These are phyloP conservation scores for Clathrus columnatus DNA, from an alignment of 768 basidiomycete genomes.

Conservation along the genomic window DNA sequence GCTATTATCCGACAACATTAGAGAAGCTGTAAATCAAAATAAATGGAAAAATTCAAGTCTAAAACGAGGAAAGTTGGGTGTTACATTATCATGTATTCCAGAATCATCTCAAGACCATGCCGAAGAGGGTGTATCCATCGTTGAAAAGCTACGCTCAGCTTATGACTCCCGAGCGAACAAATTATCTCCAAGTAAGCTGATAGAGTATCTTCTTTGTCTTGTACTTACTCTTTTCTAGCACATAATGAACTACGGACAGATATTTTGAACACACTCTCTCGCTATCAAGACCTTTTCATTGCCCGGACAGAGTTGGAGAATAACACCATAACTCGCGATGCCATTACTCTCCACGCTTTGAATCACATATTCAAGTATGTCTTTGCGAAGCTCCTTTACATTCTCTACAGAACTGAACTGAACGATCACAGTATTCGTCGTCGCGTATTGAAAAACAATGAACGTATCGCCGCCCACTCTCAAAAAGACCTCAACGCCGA, in stretches of 20 bases:
- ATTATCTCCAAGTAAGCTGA: constrained; percentile 40
- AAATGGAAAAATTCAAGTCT: constrained; percentile 48
- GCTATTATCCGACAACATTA: constrained; percentile 21
- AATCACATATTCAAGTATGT: constrained; percentile 85
- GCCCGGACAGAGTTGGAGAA: constrained; percentile 57
- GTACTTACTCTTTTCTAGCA: constrained; percentile 26
- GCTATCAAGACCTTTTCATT: constrained; percentile 70
- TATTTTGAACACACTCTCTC: constrained; percentile 53
- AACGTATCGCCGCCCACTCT: constrained; percentile 67
- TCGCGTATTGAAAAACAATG: constrained; percentile 87
- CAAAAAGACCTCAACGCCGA: constrained; percentile 45
- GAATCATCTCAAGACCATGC: constrained; percentile 18
- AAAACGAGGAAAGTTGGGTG: constrained; percentile 50
- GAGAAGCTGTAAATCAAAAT: constrained; percentile 43
- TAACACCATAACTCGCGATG: constrained; percentile 57
- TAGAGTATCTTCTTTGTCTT: background rate
- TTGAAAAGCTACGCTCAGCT: constrained; percentile 46
- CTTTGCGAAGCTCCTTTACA: background rate
- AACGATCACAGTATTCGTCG: constrained; percentile 68
- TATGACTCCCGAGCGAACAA: constrained; percentile 49
- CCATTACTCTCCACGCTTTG: constrained; percentile 67
- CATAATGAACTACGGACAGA: constrained; percentile 53
- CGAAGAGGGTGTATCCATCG: constrained; percentile 31
- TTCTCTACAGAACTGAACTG: background rate
- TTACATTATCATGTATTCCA: constrained; percentile 41